phyloP scores from a whole-genome alignment of 768 basidiomycete genomes.

The Suillus luteus region DNA sequence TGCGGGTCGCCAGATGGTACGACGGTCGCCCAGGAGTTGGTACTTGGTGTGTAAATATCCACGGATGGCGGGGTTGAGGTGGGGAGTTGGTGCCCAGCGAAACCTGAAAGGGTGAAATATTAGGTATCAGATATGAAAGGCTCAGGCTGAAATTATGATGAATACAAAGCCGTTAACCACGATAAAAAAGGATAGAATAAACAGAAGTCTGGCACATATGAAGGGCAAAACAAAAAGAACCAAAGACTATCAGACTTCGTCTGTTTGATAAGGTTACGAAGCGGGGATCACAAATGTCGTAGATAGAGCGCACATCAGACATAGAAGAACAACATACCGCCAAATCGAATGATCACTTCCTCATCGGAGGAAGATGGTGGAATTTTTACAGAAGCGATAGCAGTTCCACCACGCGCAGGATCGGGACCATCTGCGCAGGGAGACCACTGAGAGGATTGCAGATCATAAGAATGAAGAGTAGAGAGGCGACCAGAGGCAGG shows the following conservation, averaged over 20 bases:
- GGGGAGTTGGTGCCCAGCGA: constrained; percentile 40
- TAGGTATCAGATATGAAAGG: constrained; percentile 10
- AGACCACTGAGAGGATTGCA: constrained; percentile 32
- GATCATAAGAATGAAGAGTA: constrained; percentile 37
- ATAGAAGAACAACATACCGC: constrained; percentile 24
- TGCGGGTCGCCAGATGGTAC: constrained; percentile 27
- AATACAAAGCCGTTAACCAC: neutral
- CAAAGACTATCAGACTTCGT: neutral
- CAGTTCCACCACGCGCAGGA: constrained; percentile 43
- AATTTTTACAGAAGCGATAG: constrained; percentile 32
- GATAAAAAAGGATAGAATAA: neutral
- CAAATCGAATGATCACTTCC: constrained; percentile 40
- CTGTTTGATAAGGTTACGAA: neutral
- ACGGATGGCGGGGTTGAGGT: constrained; percentile 24
- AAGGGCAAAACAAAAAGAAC: neutral
- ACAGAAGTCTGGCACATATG: neutral
- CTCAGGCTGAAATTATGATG: neutral
- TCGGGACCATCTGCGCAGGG: constrained; percentile 38
- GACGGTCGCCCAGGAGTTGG: constrained; percentile 26
- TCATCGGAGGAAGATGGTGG: constrained; percentile 11
- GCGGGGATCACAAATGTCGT: constrained; percentile 5
- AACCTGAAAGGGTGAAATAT: constrained; percentile 25
- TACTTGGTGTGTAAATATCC: constrained; percentile 37
- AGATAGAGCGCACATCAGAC: constrained; percentile 12
- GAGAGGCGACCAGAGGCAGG: constrained; percentile 38